phyloP scores from a whole-genome alignment of 257 asterid species.

The Solanum pimpinellifolium region DNA sequence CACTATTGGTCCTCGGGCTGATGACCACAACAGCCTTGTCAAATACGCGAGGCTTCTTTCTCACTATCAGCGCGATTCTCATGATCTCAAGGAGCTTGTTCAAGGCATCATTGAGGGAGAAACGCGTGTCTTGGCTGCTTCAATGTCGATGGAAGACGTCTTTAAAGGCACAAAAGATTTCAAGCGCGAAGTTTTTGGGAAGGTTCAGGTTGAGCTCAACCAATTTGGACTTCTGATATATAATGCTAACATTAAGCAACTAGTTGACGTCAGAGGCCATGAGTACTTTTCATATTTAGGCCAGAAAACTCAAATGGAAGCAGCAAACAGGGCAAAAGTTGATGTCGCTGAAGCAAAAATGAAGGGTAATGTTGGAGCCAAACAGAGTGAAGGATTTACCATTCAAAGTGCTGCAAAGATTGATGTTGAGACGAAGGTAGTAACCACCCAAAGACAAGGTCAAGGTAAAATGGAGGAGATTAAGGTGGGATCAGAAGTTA shows the following conservation, averaged over 20 bases:
- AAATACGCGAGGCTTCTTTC: constrained; percentile 56
- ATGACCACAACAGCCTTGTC: constrained; percentile 24
- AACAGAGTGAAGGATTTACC: constrained; percentile 39
- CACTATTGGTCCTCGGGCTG: constrained; percentile 50
- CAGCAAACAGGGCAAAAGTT: constrained; percentile 47
- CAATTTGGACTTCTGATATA: constrained; percentile 53
- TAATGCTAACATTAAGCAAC: constrained; percentile 58
- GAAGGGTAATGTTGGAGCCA: constrained; percentile 55
- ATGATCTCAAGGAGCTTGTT: constrained; percentile 44
- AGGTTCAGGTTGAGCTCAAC: constrained; percentile 52
- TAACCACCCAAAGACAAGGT: constrained; percentile 36
- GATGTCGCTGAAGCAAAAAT: constrained; percentile 57
- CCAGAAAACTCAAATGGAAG: constrained; percentile 60
- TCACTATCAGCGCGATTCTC: constrained; percentile 37
- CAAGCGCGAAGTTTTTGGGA: constrained; percentile 46
- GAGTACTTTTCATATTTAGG: constrained; percentile 62
- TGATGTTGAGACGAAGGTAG: constrained; percentile 53
- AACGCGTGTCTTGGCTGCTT: constrained; percentile 53
- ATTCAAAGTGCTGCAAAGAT: constrained; percentile 46
- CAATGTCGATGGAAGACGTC: constrained; percentile 61
- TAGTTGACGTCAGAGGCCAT: constrained; percentile 55
- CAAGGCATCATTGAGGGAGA: constrained; percentile 65
- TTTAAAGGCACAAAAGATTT: constrained; percentile 51
- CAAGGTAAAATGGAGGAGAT: constrained; percentile 46
- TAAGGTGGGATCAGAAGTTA: constrained; percentile 30